Evolutionary conservation across 371 early-diverging fungal species (phyloP).

Genomic region (Apophysomyces ossiformis): DNA sequence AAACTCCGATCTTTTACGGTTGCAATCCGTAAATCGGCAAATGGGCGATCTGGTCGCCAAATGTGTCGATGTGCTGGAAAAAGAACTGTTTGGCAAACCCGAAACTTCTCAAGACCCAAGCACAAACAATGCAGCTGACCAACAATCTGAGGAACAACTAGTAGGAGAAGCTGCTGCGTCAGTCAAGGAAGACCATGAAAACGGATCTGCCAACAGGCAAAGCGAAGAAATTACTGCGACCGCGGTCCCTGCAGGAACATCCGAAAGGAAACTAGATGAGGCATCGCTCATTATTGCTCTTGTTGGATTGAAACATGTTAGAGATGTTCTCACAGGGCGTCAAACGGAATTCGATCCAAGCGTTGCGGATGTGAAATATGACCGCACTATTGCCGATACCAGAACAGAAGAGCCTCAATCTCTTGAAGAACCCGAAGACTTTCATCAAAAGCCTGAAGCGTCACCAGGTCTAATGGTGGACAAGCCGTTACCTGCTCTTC

Average conservation of each 20-base stretch:
- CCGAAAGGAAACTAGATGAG: conserved; percentile 28
- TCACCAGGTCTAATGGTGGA: background rate
- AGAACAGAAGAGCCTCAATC: background rate
- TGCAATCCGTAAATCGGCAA: conserved; percentile 40
- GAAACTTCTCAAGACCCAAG: conserved; percentile 9
- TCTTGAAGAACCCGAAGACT: conserved; percentile 1
- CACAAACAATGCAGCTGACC: background rate
- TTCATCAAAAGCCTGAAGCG: conserved; percentile 3
- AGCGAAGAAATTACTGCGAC: conserved; percentile 6
- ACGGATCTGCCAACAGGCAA: background rate
- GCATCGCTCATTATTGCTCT: conserved; percentile 49
- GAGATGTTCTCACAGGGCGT: conserved; percentile 62
- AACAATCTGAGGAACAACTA: conserved; percentile 3
- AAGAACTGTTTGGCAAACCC: conserved; percentile 44
- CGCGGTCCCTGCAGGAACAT: background rate
- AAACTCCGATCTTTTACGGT: conserved; percentile 13
- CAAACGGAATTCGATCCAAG: conserved; percentile 53
- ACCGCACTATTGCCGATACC: conserved; percentile 4
- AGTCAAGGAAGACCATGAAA: background rate
- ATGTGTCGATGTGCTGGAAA: conserved; percentile 59
- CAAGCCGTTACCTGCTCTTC: background rate
- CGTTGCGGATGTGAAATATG: conserved; percentile 34
- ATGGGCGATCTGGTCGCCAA: conserved; percentile 60
- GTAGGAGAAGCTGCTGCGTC: background rate
- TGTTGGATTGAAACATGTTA: conserved; percentile 63